Base-by-base conservation (phyloP, 2,329 filamentous ascomycete genomes). In the Sarocladium oryzae region DNA sequence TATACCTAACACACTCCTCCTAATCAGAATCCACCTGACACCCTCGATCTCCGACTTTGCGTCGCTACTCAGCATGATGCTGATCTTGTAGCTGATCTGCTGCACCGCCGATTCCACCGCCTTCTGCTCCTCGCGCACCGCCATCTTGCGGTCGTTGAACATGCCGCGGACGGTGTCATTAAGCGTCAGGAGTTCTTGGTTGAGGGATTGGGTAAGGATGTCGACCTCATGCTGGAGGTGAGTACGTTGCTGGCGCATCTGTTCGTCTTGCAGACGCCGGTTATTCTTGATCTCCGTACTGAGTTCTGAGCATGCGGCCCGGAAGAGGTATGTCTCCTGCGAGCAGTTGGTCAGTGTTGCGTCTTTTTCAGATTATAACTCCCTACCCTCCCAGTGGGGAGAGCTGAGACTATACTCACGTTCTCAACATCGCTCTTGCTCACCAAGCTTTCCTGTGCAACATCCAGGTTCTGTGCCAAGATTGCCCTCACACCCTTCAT, bases 121-220 rank as follows among this genome's bases (percentile, higher is more conserved):
- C 63, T 90, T 85, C 69, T 96, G 90, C 66, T 96, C 88, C 67
- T 92, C 88, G 51, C 90, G 76, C 2, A 95, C 90, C 2, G 83
- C 81, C 88, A 97, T 95, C 66, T 92, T 93, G 38, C 95, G 82
- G 65, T 99, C 92, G 63, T 97, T 92, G 66, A 97, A 96, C 78
- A 96, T 86, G 52, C 89, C 92, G 65, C 91, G 89, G n/a, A 97
- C 78, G 51, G 91, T 89, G 63, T 99, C 92, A 60, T 89, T 93
- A 53, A 97, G 73, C 30, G 81, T 86, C 51, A 84, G 71, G 23
- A 91, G 76, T 64, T 97, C 91, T 67, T 96, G 91, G 30, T 84
- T 88, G 53, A 96, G 74, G 45, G 85, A 81, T 71, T 97, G 93
- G 51, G 81, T 84, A 51, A 96, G 67, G 16, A 96, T 95, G 66